These are phyloP conservation scores for Gracilariopsis chorda DNA, from an alignment of 23 red algal genomes.

Conservation along the genomic window DNA sequence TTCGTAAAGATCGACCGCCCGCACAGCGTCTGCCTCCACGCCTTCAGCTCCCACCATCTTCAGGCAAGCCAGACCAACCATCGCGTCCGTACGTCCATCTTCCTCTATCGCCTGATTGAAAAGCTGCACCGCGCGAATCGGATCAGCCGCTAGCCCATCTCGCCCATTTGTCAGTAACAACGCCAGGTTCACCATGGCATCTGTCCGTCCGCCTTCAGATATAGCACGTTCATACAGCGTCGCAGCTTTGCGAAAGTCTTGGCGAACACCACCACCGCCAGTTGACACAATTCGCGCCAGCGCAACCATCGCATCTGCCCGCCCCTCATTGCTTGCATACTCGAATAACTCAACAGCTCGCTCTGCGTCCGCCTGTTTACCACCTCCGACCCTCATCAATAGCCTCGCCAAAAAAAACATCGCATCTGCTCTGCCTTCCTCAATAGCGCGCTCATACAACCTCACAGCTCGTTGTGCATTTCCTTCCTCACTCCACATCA, in stretches of 20 bases:
- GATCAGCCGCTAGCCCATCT: not conserved
- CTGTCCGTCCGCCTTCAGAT: not conserved
- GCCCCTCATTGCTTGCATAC: not conserved
- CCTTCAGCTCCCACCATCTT: not conserved
- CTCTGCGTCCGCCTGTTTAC: not conserved
- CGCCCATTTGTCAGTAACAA: not conserved
- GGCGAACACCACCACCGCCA: not conserved
- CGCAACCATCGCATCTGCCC: not conserved
- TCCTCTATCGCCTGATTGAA: not conserved
- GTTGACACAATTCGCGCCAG: not conserved
- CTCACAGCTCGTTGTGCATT: not conserved
- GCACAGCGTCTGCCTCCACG: not conserved
- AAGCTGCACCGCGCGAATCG: not conserved
- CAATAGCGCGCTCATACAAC: not conserved
- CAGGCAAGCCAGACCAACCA: not conserved
- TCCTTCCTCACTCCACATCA: not conserved
- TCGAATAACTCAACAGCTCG: conserved; percentile 10
- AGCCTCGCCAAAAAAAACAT: not conserved
- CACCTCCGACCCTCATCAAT: not conserved
- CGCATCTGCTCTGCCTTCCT: not conserved
- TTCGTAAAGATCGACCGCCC: not conserved
- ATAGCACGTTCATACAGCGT: not conserved
- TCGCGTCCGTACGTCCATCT: not conserved
- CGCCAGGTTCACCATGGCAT: conserved; percentile 13
- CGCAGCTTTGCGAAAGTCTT: not conserved